Evolutionary conservation across 805 yeast species (phyloP).

Genomic region (Pichia kluyveri): DNA sequence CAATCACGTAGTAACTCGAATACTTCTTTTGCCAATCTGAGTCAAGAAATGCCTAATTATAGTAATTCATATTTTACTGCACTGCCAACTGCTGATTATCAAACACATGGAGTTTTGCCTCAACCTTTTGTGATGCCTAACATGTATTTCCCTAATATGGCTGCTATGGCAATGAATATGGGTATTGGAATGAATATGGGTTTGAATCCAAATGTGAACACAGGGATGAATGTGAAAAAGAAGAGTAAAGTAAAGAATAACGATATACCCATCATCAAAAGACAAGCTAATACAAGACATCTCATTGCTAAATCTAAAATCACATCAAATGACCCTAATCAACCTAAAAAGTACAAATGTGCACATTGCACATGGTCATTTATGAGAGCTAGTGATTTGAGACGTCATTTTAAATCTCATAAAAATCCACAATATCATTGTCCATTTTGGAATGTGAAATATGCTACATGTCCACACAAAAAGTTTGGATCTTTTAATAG

Average conservation of each 20-base stretch:
- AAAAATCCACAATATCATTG: slow-evolving; percentile 58
- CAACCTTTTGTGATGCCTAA: not conserved
- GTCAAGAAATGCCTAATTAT: not conserved
- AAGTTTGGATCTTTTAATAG: slow-evolving; percentile 71
- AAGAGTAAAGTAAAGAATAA: not conserved
- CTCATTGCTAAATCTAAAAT: not conserved
- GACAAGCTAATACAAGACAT: not conserved
- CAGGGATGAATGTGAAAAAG: not conserved
- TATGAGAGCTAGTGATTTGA: slow-evolving; percentile 57
- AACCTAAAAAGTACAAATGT: slow-evolving; percentile 26
- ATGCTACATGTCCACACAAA: slow-evolving; percentile 56
- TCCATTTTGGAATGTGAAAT: slow-evolving; percentile 60
- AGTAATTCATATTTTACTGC: not conserved
- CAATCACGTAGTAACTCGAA: slow-evolving; percentile 6
- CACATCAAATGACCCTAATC: slow-evolving; percentile 2
- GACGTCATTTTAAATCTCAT: slow-evolving; percentile 62
- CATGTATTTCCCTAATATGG: not conserved
- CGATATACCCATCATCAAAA: not conserved
- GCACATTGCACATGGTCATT: slow-evolving; percentile 59
- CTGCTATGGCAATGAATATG: not conserved
- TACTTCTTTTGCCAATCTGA: not conserved
- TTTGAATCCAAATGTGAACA: not conserved
- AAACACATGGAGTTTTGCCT: not conserved
- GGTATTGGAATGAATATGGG: not conserved
- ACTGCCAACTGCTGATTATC: not conserved